Conservation (phyloP, 1,284 basidiomycete species). For the Apiotrichum sp. region DNA sequence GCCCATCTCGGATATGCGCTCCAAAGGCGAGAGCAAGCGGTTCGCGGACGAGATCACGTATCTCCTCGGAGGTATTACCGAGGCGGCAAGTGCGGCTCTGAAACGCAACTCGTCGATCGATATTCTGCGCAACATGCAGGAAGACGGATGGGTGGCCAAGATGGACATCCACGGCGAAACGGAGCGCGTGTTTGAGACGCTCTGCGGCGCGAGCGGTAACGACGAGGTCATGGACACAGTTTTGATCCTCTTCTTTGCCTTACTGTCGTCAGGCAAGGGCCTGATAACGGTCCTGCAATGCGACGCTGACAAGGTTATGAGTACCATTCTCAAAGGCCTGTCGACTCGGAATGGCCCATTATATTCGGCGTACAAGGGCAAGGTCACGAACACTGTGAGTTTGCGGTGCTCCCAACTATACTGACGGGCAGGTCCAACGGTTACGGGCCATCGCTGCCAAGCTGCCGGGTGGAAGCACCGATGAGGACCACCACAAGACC, state of each 20-base stretch:
- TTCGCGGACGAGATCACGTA: conserved; percentile 43
- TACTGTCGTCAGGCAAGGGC: conserved; percentile 15
- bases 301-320: conserved; percentile 9
- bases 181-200: conserved; percentile 30
- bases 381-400: conserved; percentile 17
- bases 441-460: conserved; percentile 11
- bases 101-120: conserved; percentile 35
- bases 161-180: conserved; percentile 38
- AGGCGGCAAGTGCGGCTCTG: conserved; percentile 17
- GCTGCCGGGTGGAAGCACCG: not conserved
- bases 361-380: conserved; percentile 17
- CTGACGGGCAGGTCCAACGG: conserved; percentile 16
- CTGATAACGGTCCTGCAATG: conserved; percentile 18
- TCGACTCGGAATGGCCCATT: conserved; percentile 16
- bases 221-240: conserved; percentile 29
- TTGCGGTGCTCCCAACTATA: too few relatives aligned
- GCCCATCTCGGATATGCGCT: conserved; percentile 40
- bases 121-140: conserved; percentile 35
- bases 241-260: conserved; percentile 26
- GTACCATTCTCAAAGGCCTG: conserved; percentile 7
- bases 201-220: conserved; percentile 14
- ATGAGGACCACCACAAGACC: not conserved
- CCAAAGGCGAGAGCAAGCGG: conserved; percentile 41
- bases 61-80: conserved; percentile 32
- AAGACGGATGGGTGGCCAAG: conserved; percentile 32